A percentile compares a stretch with the other conserved stretches of the same genome.
Conservation (phyloP, 139 green algal species). For the Tetraselmis chui region DNA sequence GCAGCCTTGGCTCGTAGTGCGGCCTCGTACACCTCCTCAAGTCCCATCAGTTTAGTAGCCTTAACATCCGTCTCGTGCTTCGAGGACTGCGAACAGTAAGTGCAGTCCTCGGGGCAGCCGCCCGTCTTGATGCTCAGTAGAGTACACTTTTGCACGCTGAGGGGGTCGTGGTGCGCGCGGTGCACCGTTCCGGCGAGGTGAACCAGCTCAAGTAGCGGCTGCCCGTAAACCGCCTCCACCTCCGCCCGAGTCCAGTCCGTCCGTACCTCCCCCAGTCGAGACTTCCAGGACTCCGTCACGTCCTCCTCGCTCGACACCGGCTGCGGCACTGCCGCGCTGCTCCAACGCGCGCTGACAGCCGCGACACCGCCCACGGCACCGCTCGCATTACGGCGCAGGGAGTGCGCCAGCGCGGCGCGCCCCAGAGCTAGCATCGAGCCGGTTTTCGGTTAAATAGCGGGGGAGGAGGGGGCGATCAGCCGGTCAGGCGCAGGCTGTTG, state of each 20-base stretch:
- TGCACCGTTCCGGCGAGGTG: constrained; percentile 79
- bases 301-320: not conserved
- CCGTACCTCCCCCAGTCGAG: constrained; percentile 52
- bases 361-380: not conserved
- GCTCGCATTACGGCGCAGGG: not conserved
- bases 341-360: not conserved
- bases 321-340: not conserved
- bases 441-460: too few relatives aligned
- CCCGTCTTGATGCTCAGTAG: constrained; percentile 97
- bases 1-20: constrained; percentile 76
- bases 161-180: constrained; percentile 82
- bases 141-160: constrained; percentile 93
- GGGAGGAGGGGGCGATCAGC: too few relatives aligned
- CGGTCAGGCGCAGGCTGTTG: too few relatives aligned
- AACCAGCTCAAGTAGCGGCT: constrained; percentile 88
- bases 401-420: too few relatives aligned
- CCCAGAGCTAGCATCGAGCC: not conserved
- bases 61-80: constrained; percentile 77
- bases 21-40: constrained; percentile 85
- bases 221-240: constrained; percentile 78
- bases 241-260: constrained; percentile 85
- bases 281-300: not conserved
- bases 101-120: constrained; percentile 95
- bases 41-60: constrained; percentile 87
- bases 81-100: constrained; percentile 86